Percentiles rank a stretch among this genome's conserved stretches.
Conservation (phyloP, 495 filamentous ascomycete species). For the Aspergillus bertholletiae region DNA sequence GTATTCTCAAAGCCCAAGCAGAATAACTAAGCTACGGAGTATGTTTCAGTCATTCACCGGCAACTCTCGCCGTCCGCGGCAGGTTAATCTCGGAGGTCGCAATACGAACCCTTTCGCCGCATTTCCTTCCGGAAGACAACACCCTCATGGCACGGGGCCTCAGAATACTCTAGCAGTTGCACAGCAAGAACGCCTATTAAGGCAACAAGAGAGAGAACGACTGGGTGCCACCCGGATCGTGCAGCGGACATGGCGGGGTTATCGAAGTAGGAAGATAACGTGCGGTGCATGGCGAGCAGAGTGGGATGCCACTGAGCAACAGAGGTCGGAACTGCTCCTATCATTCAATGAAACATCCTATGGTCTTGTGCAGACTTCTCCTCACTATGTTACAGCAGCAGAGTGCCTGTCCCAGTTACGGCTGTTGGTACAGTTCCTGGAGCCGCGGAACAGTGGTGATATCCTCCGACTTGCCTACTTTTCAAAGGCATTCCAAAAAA, state of each 20-base stretch:
- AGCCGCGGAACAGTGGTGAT: constrained; percentile 36
- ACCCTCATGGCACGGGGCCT: constrained; percentile 50
- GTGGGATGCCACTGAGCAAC: constrained; percentile 58
- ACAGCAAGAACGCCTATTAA: constrained; percentile 73
- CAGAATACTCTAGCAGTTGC: constrained; percentile 80
- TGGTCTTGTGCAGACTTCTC: constrained; percentile 13
- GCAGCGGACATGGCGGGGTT: constrained; percentile 82
- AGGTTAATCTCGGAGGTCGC: constrained; percentile 92
- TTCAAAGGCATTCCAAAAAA: constrained; percentile 38
- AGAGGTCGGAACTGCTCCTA: constrained; percentile 14
- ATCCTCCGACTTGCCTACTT: constrained; percentile 42
- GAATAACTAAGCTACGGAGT: constrained; percentile 30
- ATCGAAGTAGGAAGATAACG: constrained; percentile 58
- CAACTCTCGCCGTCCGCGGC: constrained; percentile 74
- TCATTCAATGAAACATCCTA: constrained; percentile 15
- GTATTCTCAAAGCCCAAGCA: constrained; percentile 11
- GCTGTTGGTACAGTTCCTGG: constrained; percentile 48
- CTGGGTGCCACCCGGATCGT: constrained; percentile 70
- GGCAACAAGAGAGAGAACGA: constrained; percentile 79
- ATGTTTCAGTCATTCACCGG: constrained; percentile 92
- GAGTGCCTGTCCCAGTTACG: constrained; percentile 46
- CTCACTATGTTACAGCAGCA: constrained; percentile 45
- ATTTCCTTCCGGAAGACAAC: constrained; percentile 34
- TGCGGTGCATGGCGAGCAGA: constrained; percentile 55
- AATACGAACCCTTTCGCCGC: constrained; percentile 71